Evolutionary conservation across 306 rosid species (phyloP), one percentile per base, ranked within the genome.

Genomic region (Quercus variabilis): DNA sequence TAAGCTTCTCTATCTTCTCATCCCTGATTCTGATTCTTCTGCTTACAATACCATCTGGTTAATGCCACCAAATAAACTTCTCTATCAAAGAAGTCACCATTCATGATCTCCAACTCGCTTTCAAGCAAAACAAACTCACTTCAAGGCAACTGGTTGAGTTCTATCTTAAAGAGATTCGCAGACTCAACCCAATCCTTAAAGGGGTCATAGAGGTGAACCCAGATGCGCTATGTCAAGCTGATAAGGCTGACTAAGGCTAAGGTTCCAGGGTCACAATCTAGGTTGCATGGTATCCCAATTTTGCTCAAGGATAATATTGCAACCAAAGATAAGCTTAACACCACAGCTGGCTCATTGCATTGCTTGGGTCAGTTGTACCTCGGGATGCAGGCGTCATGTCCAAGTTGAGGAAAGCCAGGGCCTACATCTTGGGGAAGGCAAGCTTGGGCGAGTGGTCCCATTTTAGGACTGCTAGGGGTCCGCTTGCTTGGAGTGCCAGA

Each of bases 341-440:
- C 92, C 7, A 90, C 92, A 4, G 89, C 89, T 41, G 95, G 95
- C 2, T 92, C 97, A 3, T 89, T 54, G 91, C 93, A 5, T 65
- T 92, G 62, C 80, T 88, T 13, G 92, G 94, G 2, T 90, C 95
- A 3, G 72, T 84, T 18, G 91, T 90, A 72, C 88, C 91, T 19
- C 85, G 87, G 43, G 97, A 92, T 75, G 92, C 95, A 5, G 92
- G 90, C 5, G 95, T 90, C 0, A 90, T 87, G 60, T 11, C 79
- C 3, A 89, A 57, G 88, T 69, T 92, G 76, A 92, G 95, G 76
- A 73, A 78, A 74, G 88, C 87, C 25, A 95, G 97, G 5, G 97
- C 97, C 15, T 62, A 90, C 75, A 87, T 92, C 3, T 60, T 92
- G 25, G 97, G 97, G 25, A 92, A 87, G 75, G 91, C 93, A 14